phyloP scores from a whole-genome alignment of 78 protist genomes.

The Parvularia atlantis region DNA sequence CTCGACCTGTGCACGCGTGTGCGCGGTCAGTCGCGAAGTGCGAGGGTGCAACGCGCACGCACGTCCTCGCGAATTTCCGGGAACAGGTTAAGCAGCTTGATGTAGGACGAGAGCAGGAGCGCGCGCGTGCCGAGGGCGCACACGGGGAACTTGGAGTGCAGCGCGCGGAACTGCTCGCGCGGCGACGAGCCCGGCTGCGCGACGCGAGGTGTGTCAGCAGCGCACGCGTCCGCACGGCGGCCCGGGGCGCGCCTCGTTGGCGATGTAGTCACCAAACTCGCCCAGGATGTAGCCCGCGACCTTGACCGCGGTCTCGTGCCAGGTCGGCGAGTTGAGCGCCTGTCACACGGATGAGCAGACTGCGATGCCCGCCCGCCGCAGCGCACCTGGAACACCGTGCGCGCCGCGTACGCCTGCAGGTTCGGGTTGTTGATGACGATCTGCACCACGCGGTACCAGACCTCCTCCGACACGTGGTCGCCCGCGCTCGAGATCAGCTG shows the following conservation, averaged over 20 bases:
- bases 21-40: too few relatives aligned
- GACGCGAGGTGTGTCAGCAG: not conserved
- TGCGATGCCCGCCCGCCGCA: too few relatives aligned
- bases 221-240: not conserved
- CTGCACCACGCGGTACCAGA: constrained; percentile 92
- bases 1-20: too few relatives aligned
- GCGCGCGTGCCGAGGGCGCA: constrained; percentile 35
- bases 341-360: too few relatives aligned
- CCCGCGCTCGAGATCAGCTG: constrained; percentile 76
- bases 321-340: constrained; percentile 28
- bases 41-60: too few relatives aligned
- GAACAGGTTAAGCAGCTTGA: constrained; percentile 72
- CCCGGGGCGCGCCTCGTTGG: constrained; percentile 20
- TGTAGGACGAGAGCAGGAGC: constrained; percentile 71
- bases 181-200: not conserved
- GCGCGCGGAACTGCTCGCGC: constrained; percentile 41
- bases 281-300: constrained; percentile 85
- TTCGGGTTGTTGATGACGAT: constrained; percentile 81
- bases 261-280: constrained; percentile 86
- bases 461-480: constrained; percentile 75
- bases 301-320: constrained; percentile 77
- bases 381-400: constrained; percentile 36
- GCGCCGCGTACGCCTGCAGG: constrained; percentile 81
- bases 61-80: constrained; percentile 55
- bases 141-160: constrained; percentile 45